Evolutionary conservation across 257 asterid species (phyloP).

Genomic region (Leonotis leonurus): DNA sequence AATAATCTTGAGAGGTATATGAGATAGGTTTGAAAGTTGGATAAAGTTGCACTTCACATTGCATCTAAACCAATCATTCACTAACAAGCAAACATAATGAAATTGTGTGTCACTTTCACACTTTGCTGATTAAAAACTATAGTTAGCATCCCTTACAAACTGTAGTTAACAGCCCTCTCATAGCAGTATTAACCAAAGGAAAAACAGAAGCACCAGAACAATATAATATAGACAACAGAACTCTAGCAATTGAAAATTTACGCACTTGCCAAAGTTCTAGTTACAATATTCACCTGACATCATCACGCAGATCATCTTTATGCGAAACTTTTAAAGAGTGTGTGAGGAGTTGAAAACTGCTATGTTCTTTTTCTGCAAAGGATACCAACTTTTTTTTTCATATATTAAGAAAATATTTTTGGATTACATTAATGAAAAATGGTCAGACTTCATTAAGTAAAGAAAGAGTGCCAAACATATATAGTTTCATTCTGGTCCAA

Average conservation of each 20-base stretch:
- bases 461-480: not conserved
- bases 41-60: no score
- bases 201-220: not conserved
- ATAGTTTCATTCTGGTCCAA: not conserved
- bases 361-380: not conserved
- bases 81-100: no score
- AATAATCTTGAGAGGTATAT: no score
- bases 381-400: not conserved
- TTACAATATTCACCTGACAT: not conserved
- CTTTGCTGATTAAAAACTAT: no score
- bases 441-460: not conserved
- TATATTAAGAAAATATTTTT: not conserved
- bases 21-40: no score
- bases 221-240: not conserved
- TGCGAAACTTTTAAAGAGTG: not conserved
- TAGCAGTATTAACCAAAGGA: not conserved
- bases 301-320: not conserved
- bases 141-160: not conserved
- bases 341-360: not conserved
- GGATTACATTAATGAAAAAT: not conserved
- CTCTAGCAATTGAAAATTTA: not conserved
- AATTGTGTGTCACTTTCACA: no score
- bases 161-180: not conserved
- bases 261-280: not conserved
- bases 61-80: no score